Evolutionary conservation across 495 filamentous ascomycete genomes (phyloP).

Genomic region (Oidiodendron maius): DNA sequence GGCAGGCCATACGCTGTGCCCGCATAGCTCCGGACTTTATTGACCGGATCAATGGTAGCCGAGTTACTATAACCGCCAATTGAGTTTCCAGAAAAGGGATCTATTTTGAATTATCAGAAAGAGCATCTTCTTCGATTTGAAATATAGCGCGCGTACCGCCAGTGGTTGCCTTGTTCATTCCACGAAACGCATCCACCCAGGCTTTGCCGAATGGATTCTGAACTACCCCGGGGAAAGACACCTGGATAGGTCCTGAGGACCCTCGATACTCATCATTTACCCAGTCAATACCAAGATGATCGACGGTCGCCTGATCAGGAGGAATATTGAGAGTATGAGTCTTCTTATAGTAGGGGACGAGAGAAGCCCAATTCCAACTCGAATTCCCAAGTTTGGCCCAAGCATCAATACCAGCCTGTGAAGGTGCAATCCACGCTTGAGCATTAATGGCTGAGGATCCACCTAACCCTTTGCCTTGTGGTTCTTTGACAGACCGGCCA

Average conservation of each 20-base stretch:
- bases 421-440: slow-evolving; percentile 37
- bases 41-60: slow-evolving; percentile 13
- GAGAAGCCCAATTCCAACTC: slow-evolving; percentile 32
- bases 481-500: slow-evolving; percentile 18
- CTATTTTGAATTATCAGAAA: too few relatives aligned
- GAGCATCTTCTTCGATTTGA: too few relatives aligned
- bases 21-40: slow-evolving; percentile 28
- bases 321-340: slow-evolving; percentile 29
- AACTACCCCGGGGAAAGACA: not conserved
- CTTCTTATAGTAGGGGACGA: slow-evolving; percentile 31
- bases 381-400: slow-evolving; percentile 33
- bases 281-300: slow-evolving; percentile 27
- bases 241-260: slow-evolving; percentile 26
- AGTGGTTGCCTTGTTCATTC: not conserved
- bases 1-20: slow-evolving; percentile 31
- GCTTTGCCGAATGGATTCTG: not conserved
- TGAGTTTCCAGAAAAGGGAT: slow-evolving; percentile 32
- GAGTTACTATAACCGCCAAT: slow-evolving; percentile 8
- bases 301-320: slow-evolving; percentile 23
- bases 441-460: slow-evolving; percentile 52
- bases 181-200: not conserved
- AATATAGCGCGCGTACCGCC: too few relatives aligned
- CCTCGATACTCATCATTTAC: slow-evolving; percentile 28
- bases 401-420: slow-evolving; percentile 18
- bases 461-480: slow-evolving; percentile 25